phyloP scores from a whole-genome alignment of 495 filamentous ascomycete genomes.

The Venustampulla echinocandica region DNA sequence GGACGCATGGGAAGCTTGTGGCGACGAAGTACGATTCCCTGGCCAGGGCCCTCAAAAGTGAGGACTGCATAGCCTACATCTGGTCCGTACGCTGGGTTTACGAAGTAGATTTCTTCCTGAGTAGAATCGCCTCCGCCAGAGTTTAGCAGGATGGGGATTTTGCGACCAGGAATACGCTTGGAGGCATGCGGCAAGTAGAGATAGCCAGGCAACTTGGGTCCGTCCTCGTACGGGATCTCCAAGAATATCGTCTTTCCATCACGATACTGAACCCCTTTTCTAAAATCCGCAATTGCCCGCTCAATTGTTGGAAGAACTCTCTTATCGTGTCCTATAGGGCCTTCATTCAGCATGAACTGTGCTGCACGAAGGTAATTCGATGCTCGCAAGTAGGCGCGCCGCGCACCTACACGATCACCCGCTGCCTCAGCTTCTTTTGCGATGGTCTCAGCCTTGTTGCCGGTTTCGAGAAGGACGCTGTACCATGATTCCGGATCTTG shows the following conservation, averaged over 20 bases:
- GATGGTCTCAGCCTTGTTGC: constrained; percentile 25
- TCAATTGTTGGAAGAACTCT: constrained; percentile 17
- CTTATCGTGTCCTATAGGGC: constrained; percentile 9
- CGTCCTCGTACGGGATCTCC: constrained; percentile 34
- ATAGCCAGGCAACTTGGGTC: constrained; percentile 28
- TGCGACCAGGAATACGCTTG: constrained; percentile 19
- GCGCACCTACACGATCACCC: constrained; percentile 25
- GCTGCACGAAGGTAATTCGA: constrained; percentile 35
- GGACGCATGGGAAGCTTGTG: constrained; percentile 24
- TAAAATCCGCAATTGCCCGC: constrained; percentile 19
- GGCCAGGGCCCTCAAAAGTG: constrained; percentile 42
- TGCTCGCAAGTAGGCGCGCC: constrained; percentile 29
- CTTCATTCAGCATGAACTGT: constrained; percentile 25
- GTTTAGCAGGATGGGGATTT: constrained; percentile 35
- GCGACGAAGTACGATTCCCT: constrained; percentile 31
- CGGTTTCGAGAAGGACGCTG: constrained; percentile 24
- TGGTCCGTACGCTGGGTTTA: constrained; percentile 16
- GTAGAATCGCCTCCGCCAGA: constrained; percentile 34
- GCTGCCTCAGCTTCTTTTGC: constrained; percentile 23
- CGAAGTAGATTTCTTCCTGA: constrained; percentile 40
- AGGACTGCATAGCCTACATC: constrained; percentile 39
- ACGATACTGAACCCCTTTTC: constrained; percentile 15
- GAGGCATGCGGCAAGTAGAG: constrained; percentile 30
- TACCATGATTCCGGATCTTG: constrained; percentile 36
- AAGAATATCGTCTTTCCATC: constrained; percentile 14